Base-by-base conservation (phyloP, 148 eudicot species). In the Chenopodium suecicum region DNA sequence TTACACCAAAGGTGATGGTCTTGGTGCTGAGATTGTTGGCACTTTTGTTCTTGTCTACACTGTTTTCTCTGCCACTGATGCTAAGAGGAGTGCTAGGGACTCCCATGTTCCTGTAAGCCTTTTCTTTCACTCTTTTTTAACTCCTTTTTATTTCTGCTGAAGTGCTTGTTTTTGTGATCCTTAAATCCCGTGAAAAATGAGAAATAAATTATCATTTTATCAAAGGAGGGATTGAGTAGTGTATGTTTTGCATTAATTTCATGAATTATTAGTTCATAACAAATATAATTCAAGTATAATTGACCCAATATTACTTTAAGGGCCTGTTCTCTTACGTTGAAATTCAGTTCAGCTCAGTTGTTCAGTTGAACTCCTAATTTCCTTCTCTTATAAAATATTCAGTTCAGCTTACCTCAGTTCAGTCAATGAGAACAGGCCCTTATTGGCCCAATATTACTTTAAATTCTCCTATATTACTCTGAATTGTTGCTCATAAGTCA, bases 61-160 rank as follows among this genome's bases (percentile, higher is more conserved):
- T 29, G 84, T 85, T 23, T 86, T 88, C 86, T 88, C 88, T 44
- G 88, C 88, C 32, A 86, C 90, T 70, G 90, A 85, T 86, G 90
- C 90, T 83, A 85, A 88, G 83, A 85, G 90, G 82, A 88, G 75
- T 85, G 90, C 88, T 47, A 85, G 90, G 60, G 88, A 88, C 74
- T 88, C 90, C 27, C 90, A 88, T 86, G 90, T 88, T 48, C 90
- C 90, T 76, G 90, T 88, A 77, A 80, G 90, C 64, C 64, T 7
- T 52, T 56, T 17, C 50, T 27, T 67, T 50, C 54, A 31, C 56
- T 60, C 81, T 68, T 23, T 2, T 62, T 2, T 1, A 0, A 62
- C 9, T n/a, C 27, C 25, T 4, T n/a, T 62, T 5, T 1, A 20
- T 62, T 22, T 50, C 52, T 34, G 41, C 52, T 34, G 41, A 34